Evolutionary conservation across 331 rosid genomes (phyloP), one percentile per base, ranked within the genome.

Genomic region (Rosa hybrid): DNA sequence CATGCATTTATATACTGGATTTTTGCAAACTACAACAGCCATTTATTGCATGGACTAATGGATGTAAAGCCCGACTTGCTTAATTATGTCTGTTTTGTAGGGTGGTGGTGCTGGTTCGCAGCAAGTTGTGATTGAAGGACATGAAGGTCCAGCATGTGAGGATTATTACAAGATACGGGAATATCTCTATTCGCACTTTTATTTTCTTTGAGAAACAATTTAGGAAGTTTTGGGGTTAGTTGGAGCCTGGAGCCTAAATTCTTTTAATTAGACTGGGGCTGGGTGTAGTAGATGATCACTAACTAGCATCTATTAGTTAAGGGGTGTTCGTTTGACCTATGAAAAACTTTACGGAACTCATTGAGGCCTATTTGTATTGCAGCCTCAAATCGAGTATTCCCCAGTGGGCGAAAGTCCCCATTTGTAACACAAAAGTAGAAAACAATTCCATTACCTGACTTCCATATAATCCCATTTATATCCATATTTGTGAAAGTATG

Each of bases 31-130:
- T 74, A 7, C 4, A 39, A 25, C 57, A 27, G 30, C 30, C 30
- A 27, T 27, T 27, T 27, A 27, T 27, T 27, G 12, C 18, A 9
- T 2, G 30, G 46, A 17, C 25, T 18, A 11, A 13, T 53, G 4
- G 34, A 74, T 78, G 65, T 50, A 81, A 75, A 59, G 41, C 77
- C 72, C 84, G 75, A 83, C 20, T 76, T 78, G 34, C 27, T 2
- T 48, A 11, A 14, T 1, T 75, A 69, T 38, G 64, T 59, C 54
- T 14, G 17, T 59, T 20, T 16, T 56, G 80, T 60, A 95, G 98
- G 98, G 97, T 77, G 94, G 93, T 70, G 94, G 91, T 84, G 88
- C 97, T 77, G 96, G 96, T 51, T 87, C 95, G 21, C 98, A 91
- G 80, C 97, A 95, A 90, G 85, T 95, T 49, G 90, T 94, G 53